Base-by-base conservation (phyloP, 2,329 filamentous ascomycete genomes). In the Alternaria sp. region DNA sequence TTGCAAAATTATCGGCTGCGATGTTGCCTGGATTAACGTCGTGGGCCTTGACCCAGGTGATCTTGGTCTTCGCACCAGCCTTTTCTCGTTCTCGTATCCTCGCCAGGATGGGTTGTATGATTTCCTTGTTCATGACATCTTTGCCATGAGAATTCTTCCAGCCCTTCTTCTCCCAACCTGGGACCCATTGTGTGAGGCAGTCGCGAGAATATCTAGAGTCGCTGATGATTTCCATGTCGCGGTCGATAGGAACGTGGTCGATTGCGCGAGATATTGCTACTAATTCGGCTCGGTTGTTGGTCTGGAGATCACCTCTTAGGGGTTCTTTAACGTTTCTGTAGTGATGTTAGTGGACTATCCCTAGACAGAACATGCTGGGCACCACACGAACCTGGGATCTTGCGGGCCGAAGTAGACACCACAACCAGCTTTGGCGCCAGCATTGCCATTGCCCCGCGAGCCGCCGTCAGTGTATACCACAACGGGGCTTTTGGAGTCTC, bases 251-350 rank as follows among this genome's bases (percentile, higher is more conserved):
- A 2, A 90, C 89, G 49, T 90, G 87, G 74, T 97, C 89, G 21
- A 98, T 85, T 1, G 94, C 94, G 61, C 94, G 91, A 28, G 92
- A 84, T 66, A 98, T 91, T 8, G 93, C 96, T 23, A 92, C 94
- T 62, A 99, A 84, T 82, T 99, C 96, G n/a, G 95, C 96, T 4
- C 96, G 91, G 79, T 98, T 93, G 77, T 99, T 99, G 1, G 96
- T 98, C 81, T 98, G 96, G 10, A 86, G 84, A 15, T 86, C 83
- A 54, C 93, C 93, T 55, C 85, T 81, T 3, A 97, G 86, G 5
- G 89, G 88, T 80, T 96, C 93, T 12, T 92, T 92, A 23, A 97
- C 81, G 73, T 91, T 91, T 69, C 88, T 89, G 73, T 4, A 57
- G 7, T 11, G n/a, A 47, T 30, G 58, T 66, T 21, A 71, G 60